phyloP scores from a whole-genome alignment of 208 protist genomes.

The Trichomonas gallinae region DNA sequence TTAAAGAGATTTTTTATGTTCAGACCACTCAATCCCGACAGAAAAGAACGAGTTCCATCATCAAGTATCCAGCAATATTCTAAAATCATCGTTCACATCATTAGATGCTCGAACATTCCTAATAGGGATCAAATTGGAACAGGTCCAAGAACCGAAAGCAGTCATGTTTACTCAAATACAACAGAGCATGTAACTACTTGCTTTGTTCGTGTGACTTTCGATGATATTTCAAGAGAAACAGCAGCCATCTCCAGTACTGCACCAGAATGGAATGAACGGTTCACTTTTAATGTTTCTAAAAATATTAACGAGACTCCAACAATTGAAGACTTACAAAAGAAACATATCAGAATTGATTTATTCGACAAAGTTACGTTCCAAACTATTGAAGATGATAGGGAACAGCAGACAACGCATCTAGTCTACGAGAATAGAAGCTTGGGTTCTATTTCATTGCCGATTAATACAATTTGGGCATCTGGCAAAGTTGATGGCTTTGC shows the following conservation, averaged over 20 bases:
- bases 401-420: background rate
- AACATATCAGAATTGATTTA: background rate
- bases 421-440: background rate
- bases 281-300: background rate
- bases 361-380: background rate
- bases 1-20: background rate
- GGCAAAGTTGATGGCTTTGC: background rate
- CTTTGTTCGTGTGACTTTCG: background rate
- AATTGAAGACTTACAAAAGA: background rate
- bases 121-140: background rate
- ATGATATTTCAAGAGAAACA: background rate
- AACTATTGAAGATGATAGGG: background rate
- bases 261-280: background rate
- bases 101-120: background rate
- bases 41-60: background rate
- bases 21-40: background rate
- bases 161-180: background rate
- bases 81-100: background rate
- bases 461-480: background rate
- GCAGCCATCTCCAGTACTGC: background rate
- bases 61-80: background rate
- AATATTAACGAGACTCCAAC: background rate
- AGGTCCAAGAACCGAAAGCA: background rate
- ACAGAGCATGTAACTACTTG: background rate
- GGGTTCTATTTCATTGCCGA: background rate